Evolutionary conservation across 495 filamentous ascomycete genomes (phyloP).

Genomic region (Emericellopsis terricola): DNA sequence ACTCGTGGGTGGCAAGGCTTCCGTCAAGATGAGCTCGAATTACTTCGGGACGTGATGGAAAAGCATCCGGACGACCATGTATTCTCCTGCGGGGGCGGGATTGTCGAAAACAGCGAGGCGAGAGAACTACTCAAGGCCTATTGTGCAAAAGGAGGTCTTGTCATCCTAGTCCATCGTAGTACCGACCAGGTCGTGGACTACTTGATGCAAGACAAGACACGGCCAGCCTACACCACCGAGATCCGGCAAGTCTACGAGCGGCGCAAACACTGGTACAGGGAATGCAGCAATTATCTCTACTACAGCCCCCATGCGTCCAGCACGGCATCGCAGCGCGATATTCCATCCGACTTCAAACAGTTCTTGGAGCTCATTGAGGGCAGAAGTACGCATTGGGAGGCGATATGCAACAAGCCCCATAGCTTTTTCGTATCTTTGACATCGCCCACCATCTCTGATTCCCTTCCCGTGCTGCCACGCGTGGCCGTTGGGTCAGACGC

Average conservation of each 20-base stretch:
- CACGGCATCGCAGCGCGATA: background rate
- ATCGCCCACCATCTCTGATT: constrained; percentile 48
- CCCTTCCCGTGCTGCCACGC: constrained; percentile 44
- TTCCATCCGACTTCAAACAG: constrained; percentile 54
- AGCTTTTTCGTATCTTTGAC: constrained; percentile 92
- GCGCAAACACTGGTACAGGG: constrained; percentile 76
- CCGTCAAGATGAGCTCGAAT: constrained; percentile 56
- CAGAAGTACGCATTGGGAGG: constrained; percentile 40
- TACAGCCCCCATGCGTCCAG: constrained; percentile 43
- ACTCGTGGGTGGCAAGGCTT: constrained; percentile 77
- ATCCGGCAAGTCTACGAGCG: constrained; percentile 86
- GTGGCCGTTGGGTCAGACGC: constrained; percentile 80
- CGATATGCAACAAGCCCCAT: constrained; percentile 49
- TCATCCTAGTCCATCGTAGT: constrained; percentile 75
- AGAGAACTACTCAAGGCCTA: constrained; percentile 58
- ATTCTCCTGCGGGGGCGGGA: constrained; percentile 84
- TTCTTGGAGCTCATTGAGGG: constrained; percentile 65
- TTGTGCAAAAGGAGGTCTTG: constrained; percentile 66
- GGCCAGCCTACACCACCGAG: constrained; percentile 86
- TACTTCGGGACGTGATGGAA: constrained; percentile 53
- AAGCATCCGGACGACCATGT: constrained; percentile 61
- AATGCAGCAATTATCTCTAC: constrained; percentile 93
- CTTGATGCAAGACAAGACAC: constrained; percentile 73
- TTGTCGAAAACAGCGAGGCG: constrained; percentile 77
- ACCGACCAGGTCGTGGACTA: constrained; percentile 80